Percentiles rank a stretch among this genome's conserved stretches.
These are phyloP conservation scores for Pseudopyrenochaeta lycopersici DNA, from an alignment of 2,329 filamentous ascomycete genomes.

Conservation along the genomic window DNA sequence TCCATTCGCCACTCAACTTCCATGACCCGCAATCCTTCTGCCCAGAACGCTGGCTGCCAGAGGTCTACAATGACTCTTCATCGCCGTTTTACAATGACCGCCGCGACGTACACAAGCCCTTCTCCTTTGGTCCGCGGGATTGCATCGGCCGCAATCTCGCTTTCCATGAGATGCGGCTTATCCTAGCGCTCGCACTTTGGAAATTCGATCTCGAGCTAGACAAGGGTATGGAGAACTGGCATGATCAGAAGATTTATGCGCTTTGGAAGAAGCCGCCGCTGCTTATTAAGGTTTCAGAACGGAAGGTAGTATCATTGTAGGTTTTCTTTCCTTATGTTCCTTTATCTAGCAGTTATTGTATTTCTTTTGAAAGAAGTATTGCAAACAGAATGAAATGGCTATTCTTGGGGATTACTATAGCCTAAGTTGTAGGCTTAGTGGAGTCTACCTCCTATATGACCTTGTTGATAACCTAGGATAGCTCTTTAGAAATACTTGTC, in stretches of 20 bases:
- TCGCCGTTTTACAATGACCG: conserved; percentile 34
- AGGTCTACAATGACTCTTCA: no score
- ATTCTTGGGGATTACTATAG: no score
- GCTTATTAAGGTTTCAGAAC: no score
- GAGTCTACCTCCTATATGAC: no score
- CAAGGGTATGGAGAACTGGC: not conserved
- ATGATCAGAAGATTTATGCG: conserved; percentile 1
- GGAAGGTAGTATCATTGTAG: no score
- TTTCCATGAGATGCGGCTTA: conserved; percentile 48
- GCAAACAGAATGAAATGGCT: no score
- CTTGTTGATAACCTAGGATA: no score
- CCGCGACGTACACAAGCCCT: conserved; percentile 38
- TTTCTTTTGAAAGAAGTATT: no score
- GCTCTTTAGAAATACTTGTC: no score
- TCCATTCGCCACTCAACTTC: conserved; percentile 16
- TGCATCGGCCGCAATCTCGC: conserved; percentile 41
- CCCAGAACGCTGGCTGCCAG: conserved; percentile 20
- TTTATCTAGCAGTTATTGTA: no score
- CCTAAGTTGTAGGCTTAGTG: no score
- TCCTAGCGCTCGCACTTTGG: conserved; percentile 50
- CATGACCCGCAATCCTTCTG: conserved; percentile 15
- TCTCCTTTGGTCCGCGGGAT: conserved; percentile 16
- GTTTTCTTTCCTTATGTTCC: no score
- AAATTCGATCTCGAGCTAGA: conserved; percentile 46
- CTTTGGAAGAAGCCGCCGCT: conserved; percentile 4